Evolutionary conservation across 1,284 basidiomycete genomes (phyloP).

Genomic region (Trichosporon coremiiforme): DNA sequence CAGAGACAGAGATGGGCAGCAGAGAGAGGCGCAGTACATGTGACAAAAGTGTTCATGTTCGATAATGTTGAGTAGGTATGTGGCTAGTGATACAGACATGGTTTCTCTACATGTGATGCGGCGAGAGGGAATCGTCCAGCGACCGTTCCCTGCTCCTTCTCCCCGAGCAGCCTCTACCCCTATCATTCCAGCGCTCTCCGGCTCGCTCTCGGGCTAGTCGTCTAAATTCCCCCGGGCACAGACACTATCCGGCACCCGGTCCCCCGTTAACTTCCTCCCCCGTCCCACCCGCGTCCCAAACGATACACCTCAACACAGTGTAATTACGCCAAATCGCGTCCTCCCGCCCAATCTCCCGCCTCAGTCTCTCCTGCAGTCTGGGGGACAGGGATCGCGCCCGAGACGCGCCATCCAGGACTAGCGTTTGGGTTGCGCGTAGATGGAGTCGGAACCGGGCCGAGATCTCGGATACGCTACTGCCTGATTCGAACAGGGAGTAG

Average conservation of each 20-base stretch:
- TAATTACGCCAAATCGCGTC: not conserved
- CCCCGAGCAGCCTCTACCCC: not conserved
- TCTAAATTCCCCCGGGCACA: too few relatives aligned
- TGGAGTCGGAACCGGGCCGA: slow-evolving; percentile 13
- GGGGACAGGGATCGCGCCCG: not conserved
- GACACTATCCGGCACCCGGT: not conserved
- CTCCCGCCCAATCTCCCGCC: not conserved
- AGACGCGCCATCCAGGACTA: slow-evolving; percentile 6
- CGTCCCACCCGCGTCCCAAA: not conserved
- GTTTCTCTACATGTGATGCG: too few relatives aligned
- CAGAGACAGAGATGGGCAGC: too few relatives aligned
- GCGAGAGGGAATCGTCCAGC: not conserved
- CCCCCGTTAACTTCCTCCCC: not conserved
- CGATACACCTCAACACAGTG: not conserved
- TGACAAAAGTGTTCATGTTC: not conserved
- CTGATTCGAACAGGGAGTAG: not conserved
- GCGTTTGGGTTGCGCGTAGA: not conserved
- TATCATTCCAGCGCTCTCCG: too few relatives aligned
- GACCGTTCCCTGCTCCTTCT: not conserved
- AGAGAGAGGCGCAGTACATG: not conserved
- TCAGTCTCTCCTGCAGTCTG: not conserved
- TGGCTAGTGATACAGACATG: slow-evolving; percentile 1
- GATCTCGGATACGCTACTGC: not conserved
- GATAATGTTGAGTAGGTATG: not conserved
- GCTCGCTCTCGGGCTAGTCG: too few relatives aligned